phyloP scores from a whole-genome alignment of 805 yeast species.

The Metschnikowia dekortorum region DNA sequence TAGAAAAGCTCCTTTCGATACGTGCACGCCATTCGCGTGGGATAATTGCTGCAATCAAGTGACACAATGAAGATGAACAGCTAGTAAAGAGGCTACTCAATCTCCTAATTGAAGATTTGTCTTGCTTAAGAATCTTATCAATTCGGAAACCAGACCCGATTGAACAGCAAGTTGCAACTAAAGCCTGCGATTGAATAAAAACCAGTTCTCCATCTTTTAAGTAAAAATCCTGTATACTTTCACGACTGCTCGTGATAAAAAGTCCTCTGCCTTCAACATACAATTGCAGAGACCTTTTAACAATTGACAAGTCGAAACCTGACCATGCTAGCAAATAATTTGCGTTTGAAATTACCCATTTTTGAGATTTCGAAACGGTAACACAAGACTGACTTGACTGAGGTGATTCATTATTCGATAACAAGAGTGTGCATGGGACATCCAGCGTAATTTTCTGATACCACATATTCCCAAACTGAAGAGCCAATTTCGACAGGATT shows the following conservation, averaged over 20 bases:
- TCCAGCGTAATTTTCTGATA: slow-evolving; percentile 11
- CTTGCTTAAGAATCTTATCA: background rate
- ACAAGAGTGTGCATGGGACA: slow-evolving; percentile 6
- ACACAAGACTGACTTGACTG: slow-evolving; percentile 3
- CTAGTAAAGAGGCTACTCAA: background rate
- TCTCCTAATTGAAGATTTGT: background rate
- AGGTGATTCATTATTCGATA: slow-evolving; percentile 5
- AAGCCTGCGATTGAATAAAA: background rate
- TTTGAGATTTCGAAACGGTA: slow-evolving; percentile 3
- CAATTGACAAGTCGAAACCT: slow-evolving; percentile 8
- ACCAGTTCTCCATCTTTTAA: slow-evolving; percentile 4
- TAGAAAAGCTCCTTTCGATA: background rate
- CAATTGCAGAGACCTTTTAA: background rate
- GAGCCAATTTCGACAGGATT: slow-evolving; percentile 3
- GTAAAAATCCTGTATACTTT: slow-evolving; percentile 1
- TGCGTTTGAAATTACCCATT: slow-evolving; percentile 6
- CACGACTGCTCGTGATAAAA: slow-evolving; percentile 8
- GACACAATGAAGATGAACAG: background rate
- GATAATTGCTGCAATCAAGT: background rate
- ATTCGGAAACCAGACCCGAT: background rate
- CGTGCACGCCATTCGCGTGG: background rate
- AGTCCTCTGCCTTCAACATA: slow-evolving; percentile 6
- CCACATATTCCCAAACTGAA: slow-evolving; percentile 6
- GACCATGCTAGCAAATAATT: slow-evolving; percentile 11
- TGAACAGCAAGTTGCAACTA: background rate